These are phyloP conservation scores for Aeschynomene evenia DNA, from an alignment of 306 rosid species.

Conservation along the genomic window DNA sequence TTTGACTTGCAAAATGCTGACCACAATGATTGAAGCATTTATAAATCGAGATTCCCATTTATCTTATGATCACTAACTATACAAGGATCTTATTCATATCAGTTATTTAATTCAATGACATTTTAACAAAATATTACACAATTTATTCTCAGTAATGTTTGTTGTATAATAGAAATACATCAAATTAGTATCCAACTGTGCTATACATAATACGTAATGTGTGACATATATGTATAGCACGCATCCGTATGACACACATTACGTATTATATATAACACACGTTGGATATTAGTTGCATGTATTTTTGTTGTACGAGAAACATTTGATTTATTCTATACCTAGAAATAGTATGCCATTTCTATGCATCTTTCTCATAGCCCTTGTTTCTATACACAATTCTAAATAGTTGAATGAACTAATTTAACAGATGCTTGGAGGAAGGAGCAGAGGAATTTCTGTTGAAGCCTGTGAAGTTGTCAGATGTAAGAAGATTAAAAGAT, in stretches of 20 bases:
- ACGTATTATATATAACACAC: too few relatives aligned
- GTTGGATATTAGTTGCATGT: too few relatives aligned
- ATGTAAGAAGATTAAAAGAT: conserved; percentile 74
- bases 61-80: neutral
- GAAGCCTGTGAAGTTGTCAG: conserved; percentile 86
- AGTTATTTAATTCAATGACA: neutral
- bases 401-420: neutral
- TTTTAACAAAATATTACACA: neutral
- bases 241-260: too few relatives aligned
- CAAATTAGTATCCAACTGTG: too few relatives aligned
- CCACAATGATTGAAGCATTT: neutral
- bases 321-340: neutral
- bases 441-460: conserved; percentile 90
- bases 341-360: neutral
- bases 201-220: too few relatives aligned
- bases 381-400: neutral
- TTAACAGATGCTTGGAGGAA: conserved; percentile 90
- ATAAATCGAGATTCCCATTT: neutral
- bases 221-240: too few relatives aligned
- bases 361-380: neutral
- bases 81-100: too few relatives aligned
- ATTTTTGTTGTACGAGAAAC: too few relatives aligned
- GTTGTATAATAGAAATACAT: too few relatives aligned
- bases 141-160: too few relatives aligned
- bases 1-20: neutral